Evolutionary conservation across 805 yeast species (phyloP).

Genomic region (Wickerhamomyces xylosicus): DNA sequence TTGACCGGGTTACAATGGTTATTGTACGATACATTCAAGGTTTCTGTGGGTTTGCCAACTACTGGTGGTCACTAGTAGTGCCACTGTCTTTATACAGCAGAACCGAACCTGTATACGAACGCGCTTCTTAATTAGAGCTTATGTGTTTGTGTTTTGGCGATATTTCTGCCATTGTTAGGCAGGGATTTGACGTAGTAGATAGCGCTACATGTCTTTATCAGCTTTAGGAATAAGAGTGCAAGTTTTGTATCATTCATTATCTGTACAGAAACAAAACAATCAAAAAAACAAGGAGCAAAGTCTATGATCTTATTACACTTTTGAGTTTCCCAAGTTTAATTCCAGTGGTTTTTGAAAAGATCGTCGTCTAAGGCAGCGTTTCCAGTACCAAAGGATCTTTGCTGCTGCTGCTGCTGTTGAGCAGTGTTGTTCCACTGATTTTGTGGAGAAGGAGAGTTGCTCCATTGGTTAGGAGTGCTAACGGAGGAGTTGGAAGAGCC

Average conservation of each 20-base stretch:
- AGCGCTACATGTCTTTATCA: too few species aligned
- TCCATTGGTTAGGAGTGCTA: conserved; percentile 6
- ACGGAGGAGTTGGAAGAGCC: conserved; percentile 1
- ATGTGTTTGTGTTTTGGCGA: neutral
- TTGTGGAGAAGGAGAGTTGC: conserved; percentile 2
- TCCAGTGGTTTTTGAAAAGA: conserved; percentile 63
- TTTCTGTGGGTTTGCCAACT: conserved; percentile 89
- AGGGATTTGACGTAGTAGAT: too few species aligned
- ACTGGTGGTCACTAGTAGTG: conserved; percentile 44
- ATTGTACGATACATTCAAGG: conserved; percentile 92
- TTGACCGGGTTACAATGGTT: conserved; percentile 97
- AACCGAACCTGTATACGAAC: neutral
- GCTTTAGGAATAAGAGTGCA: too few species aligned
- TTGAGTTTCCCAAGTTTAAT: too few species aligned
- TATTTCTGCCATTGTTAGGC: too few species aligned
- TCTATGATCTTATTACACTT: too few species aligned
- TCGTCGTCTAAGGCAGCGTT: conserved; percentile 41
- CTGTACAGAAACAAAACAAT: too few species aligned
- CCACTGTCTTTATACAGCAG: neutral
- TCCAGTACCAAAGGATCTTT: neutral
- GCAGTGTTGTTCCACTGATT: conserved; percentile 5
- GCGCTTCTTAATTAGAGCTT: too few species aligned
- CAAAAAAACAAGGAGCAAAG: too few species aligned
- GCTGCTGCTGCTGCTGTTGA: neutral
- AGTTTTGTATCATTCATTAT: too few species aligned